Conservation (phyloP, 164 flowering plant genomes). For the Stephania yunnanensis region DNA sequence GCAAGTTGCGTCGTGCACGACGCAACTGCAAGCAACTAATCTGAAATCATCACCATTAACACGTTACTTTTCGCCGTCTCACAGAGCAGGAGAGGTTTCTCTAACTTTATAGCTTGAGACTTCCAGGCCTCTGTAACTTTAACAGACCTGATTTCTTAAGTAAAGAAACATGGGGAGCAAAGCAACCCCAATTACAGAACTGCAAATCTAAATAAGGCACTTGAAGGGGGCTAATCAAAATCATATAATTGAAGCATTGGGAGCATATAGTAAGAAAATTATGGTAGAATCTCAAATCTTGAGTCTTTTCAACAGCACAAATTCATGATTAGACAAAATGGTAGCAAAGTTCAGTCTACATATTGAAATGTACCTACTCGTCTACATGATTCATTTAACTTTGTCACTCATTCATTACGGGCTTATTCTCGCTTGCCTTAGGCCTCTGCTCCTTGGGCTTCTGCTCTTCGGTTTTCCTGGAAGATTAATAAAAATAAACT, state of each 20-base stretch:
- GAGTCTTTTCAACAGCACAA: background rate
- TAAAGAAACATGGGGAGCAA: background rate
- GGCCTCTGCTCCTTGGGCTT: conserved; percentile 91
- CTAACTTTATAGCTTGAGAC: background rate
- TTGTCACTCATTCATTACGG: conserved; percentile 69
- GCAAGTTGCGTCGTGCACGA: background rate
- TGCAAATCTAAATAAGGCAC: background rate
- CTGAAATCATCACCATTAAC: background rate
- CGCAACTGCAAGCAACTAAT: background rate
- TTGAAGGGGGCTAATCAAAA: background rate
- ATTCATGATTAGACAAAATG: background rate
- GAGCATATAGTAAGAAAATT: background rate
- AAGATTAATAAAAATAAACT: conserved; percentile 2
- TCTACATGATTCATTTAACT: background rate
- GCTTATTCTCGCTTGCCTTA: conserved; percentile 88
- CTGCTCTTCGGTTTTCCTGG: conserved; percentile 82
- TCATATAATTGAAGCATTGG: background rate
- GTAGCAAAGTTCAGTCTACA: background rate
- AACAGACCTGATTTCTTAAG: background rate
- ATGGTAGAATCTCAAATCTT: background rate
- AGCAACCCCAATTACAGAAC: background rate
- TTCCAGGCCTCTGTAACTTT: background rate
- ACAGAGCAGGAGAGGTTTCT: background rate
- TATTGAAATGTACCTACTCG: background rate
- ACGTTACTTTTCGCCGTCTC: no score